phyloP scores from a whole-genome alignment of 257 asterid genomes.

The Salvia rosmarinus region DNA sequence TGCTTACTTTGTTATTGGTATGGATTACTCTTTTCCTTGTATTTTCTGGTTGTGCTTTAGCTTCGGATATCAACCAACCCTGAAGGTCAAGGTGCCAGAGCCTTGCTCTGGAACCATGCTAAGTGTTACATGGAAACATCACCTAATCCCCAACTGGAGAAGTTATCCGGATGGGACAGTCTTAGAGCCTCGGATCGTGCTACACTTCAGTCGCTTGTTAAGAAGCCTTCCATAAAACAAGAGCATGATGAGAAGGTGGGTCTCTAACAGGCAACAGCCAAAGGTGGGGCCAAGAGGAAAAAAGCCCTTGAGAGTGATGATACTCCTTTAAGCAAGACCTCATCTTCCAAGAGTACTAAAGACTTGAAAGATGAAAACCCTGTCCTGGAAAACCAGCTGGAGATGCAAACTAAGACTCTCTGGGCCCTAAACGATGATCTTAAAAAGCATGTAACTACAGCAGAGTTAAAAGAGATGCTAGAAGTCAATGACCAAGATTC shows the following conservation, averaged over 20 bases:
- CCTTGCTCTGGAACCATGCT: conserved; percentile 90
- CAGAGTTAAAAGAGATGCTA: conserved; percentile 88
- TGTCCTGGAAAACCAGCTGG: conserved; percentile 61
- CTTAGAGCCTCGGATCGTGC: conserved; percentile 65
- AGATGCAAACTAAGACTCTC: conserved; percentile 63
- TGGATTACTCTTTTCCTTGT: background rate
- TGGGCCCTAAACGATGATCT: conserved; percentile 97
- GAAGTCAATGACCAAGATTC: conserved; percentile 81
- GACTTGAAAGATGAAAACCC: conserved; percentile 40
- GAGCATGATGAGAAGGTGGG: conserved; percentile 44
- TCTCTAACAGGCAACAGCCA: conserved; percentile 50
- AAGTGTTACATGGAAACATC: conserved; percentile 74
- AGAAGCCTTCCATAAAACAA: conserved; percentile 49
- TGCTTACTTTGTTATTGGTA: conserved; percentile 25
- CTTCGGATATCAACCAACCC: conserved; percentile 84
- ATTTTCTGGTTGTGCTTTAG: conserved; percentile 40
- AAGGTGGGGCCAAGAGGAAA: conserved; percentile 73
- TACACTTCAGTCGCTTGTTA: conserved; percentile 54
- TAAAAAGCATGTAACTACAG: conserved; percentile 71
- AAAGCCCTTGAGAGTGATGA: conserved; percentile 44
- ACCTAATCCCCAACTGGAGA: conserved; percentile 55
- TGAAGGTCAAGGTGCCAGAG: conserved; percentile 72
- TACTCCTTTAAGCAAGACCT: conserved; percentile 39
- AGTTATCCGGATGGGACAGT: conserved; percentile 71
- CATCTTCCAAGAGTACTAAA: conserved; percentile 33